These are phyloP conservation scores for Zoysia japonica DNA, from an alignment of 176 grass and related monocot species.

Conservation along the genomic window DNA sequence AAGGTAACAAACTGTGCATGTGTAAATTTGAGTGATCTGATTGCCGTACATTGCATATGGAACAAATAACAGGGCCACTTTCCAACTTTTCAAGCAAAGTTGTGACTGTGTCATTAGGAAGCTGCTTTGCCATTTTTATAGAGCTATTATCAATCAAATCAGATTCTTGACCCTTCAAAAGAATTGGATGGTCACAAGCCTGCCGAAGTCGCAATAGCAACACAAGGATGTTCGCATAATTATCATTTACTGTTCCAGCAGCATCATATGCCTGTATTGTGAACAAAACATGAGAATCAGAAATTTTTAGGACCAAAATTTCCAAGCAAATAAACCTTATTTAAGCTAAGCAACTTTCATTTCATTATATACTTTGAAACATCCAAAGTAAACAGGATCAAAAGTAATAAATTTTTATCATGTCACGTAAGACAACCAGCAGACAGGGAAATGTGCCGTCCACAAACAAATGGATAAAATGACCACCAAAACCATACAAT, in stretches of 20 bases:
- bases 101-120: constrained; percentile 63
- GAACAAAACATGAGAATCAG: constrained; percentile 15
- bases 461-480: neutral
- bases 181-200: constrained; percentile 85
- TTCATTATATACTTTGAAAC: neutral
- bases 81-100: constrained; percentile 68
- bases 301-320: neutral
- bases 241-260: constrained; percentile 82
- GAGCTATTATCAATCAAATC: constrained; percentile 50
- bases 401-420: neutral
- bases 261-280: constrained; percentile 71
- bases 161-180: constrained; percentile 63
- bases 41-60: constrained; percentile 70
- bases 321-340: neutral
- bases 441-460: neutral
- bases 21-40: constrained; percentile 11
- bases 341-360: neutral
- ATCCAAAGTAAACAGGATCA: neutral
- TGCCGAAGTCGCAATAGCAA: constrained; percentile 85
- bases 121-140: constrained; percentile 73
- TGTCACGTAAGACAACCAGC: neutral
- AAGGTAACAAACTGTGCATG: neutral
- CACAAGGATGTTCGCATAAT: constrained; percentile 87
- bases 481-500: neutral
- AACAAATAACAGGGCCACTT: constrained; percentile 62